A percentile compares a stretch with the other conserved stretches of the same genome.
phyloP scores from a whole-genome alignment of 2,329 filamentous ascomycete genomes.

The Xylaria sp. region DNA sequence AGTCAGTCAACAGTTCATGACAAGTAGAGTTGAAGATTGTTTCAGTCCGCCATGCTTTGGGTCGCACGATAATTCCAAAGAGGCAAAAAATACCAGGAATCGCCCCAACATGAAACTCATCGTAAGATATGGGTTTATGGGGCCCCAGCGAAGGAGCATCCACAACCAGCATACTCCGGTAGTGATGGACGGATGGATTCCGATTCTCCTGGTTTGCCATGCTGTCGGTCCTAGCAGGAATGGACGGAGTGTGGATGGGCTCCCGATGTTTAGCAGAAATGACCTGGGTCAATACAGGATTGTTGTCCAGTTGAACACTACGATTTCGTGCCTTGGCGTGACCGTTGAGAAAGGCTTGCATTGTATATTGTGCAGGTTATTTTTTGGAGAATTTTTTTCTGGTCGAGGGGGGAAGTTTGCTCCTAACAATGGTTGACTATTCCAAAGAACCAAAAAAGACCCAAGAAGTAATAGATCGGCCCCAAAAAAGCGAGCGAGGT shows the following conservation, averaged over 20 bases:
- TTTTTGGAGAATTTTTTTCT: conserved; percentile 35
- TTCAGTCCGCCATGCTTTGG: conserved; percentile 37
- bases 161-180: conserved; percentile 66
- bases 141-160: conserved; percentile 60
- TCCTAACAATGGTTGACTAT: conserved; percentile 52
- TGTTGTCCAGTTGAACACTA: conserved; percentile 61
- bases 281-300: conserved; percentile 34
- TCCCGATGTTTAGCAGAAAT: conserved; percentile 37
- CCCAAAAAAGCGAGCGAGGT: conserved; percentile 49
- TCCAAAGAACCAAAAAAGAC: conserved; percentile 52
- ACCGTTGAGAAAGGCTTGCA: conserved; percentile 57
- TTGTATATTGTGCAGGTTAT: conserved; percentile 51
- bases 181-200: conserved; percentile 52
- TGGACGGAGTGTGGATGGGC: conserved; percentile 42
- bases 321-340: conserved; percentile 59
- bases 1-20: conserved; percentile 52
- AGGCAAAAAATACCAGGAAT: conserved; percentile 43
- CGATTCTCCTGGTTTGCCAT: conserved; percentile 52
- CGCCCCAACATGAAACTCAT: conserved; percentile 57
- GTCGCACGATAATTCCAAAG: conserved; percentile 43
- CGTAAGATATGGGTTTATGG: conserved; percentile 58
- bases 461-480: conserved; percentile 63
- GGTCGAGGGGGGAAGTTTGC: conserved; percentile 47
- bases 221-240: conserved; percentile 51
- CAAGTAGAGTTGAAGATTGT: conserved; percentile 27